phyloP scores from a whole-genome alignment of 768 basidiomycete genomes.

The Nidularia sp. region DNA sequence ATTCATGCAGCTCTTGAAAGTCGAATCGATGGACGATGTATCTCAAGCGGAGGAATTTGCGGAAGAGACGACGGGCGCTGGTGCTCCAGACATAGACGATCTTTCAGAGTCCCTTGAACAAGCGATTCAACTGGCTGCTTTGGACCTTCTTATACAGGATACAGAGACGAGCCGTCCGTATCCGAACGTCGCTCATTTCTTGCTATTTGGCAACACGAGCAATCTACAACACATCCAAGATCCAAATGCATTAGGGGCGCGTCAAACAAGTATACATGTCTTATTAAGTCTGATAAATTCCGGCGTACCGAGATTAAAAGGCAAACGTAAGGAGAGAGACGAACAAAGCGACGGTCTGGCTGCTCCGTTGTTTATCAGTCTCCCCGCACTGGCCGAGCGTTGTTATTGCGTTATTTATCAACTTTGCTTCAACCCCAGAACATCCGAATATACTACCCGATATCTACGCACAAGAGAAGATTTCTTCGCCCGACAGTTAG shows the following conservation, averaged over 20 bases:
- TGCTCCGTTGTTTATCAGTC: constrained; percentile 54
- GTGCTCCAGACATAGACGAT: constrained; percentile 55
- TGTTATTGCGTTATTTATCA: constrained; percentile 82
- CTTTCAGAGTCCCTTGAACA: constrained; percentile 50
- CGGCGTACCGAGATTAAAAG: constrained; percentile 61
- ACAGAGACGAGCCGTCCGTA: constrained; percentile 58
- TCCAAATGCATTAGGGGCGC: constrained; percentile 69
- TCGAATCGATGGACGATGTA: constrained; percentile 60
- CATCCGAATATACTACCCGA: constrained; percentile 75
- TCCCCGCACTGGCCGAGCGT: constrained; percentile 81
- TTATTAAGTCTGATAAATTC: constrained; percentile 73
- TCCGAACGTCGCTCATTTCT: constrained; percentile 85
- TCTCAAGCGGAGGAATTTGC: constrained; percentile 54
- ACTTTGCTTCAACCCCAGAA: constrained; percentile 82
- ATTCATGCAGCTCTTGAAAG: constrained; percentile 62
- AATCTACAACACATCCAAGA: constrained; percentile 69
- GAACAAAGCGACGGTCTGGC: constrained; percentile 21
- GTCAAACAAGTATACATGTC: constrained; percentile 72
- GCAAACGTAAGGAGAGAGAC: constrained; percentile 31
- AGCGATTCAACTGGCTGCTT: constrained; percentile 68
- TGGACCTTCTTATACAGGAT: constrained; percentile 79
- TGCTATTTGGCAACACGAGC: constrained; percentile 70
- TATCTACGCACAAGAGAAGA: constrained; percentile 87
- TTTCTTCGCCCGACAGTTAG: constrained; percentile 86
- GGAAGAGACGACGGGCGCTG: constrained; percentile 69